phyloP scores from a whole-genome alignment of 768 basidiomycete genomes.

The Vishniacozyma victoriae region DNA sequence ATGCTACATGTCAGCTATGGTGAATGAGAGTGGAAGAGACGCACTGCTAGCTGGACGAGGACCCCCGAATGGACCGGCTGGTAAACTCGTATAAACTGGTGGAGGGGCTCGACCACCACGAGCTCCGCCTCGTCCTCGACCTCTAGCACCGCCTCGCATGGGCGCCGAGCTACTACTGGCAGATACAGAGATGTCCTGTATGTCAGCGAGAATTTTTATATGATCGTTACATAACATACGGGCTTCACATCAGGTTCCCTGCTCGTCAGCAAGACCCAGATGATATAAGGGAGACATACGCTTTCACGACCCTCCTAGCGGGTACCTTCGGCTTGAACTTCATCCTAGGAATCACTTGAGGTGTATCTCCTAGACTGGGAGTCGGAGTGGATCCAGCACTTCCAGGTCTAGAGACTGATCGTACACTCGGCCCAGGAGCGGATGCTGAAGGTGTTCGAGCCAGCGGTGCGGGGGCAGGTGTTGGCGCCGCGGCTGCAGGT shows the following conservation, averaged over 20 bases:
- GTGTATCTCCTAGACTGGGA: too few species aligned
- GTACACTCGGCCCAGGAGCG: too few species aligned
- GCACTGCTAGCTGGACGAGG: slow-evolving; percentile 16
- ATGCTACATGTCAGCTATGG: not conserved
- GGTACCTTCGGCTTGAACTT: slow-evolving; percentile 41
- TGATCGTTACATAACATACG: slow-evolving; percentile 10
- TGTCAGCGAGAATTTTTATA: not conserved
- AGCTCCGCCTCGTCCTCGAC: slow-evolving; percentile 14
- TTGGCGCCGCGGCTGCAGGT: too few species aligned
- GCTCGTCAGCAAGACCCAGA: not conserved
- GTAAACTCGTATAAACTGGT: slow-evolving; percentile 5
- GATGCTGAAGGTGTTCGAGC: too few species aligned
- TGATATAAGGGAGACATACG: slow-evolving; percentile 11
- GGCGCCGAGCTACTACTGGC: slow-evolving; percentile 8
- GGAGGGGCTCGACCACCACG: slow-evolving; percentile 5
- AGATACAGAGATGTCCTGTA: slow-evolving; percentile 1
- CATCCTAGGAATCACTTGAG: too few species aligned
- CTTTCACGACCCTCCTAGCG: slow-evolving; percentile 24
- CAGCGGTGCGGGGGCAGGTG: too few species aligned
- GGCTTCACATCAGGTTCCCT: slow-evolving; percentile 37
- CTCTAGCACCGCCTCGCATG: slow-evolving; percentile 11
- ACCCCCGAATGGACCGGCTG: slow-evolving; percentile 32
- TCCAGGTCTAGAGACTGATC: too few species aligned
- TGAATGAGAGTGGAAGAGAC: not conserved
- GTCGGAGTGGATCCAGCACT: too few species aligned